Conservation (phyloP, 345 rosid genomes). For the Eucalyptus camaldulensis region DNA sequence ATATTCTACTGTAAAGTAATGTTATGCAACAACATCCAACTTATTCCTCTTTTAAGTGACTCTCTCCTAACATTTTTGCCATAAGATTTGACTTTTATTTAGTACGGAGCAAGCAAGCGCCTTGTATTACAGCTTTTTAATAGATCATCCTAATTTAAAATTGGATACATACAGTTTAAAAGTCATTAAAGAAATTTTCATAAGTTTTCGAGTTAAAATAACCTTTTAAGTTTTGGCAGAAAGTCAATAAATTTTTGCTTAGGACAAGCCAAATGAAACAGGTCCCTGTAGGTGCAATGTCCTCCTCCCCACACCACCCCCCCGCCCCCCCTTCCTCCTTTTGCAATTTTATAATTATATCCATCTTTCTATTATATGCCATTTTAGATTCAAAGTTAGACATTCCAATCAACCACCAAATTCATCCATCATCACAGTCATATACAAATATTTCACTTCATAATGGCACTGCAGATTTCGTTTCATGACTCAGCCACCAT, state of each 20-base stretch:
- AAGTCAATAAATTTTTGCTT: background rate
- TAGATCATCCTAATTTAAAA: background rate
- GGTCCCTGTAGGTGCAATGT: background rate
- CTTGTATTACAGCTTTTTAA: background rate
- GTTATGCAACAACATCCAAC: background rate
- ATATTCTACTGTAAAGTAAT: background rate
- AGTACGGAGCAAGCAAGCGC: background rate
- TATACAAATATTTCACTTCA: background rate
- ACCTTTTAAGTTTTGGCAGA: background rate
- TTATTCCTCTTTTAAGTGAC: background rate
- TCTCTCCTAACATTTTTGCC: background rate
- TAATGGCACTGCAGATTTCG: background rate
- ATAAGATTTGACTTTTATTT: background rate
- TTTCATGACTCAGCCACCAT: background rate
- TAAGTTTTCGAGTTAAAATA: background rate
- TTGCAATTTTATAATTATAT: background rate
- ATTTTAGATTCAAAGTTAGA: background rate
- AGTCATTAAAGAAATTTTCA: background rate
- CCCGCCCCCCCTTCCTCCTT: too few species aligned
- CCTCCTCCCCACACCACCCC: too few species aligned
- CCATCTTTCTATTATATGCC: background rate
- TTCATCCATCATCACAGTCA: background rate
- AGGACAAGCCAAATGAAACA: background rate
- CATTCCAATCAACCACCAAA: background rate
- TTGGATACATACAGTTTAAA: background rate